Evolutionary conservation across 1,139 yeast species (phyloP), one percentile per base, ranked within the genome.

Genomic region (Hansenula lynferdii): DNA sequence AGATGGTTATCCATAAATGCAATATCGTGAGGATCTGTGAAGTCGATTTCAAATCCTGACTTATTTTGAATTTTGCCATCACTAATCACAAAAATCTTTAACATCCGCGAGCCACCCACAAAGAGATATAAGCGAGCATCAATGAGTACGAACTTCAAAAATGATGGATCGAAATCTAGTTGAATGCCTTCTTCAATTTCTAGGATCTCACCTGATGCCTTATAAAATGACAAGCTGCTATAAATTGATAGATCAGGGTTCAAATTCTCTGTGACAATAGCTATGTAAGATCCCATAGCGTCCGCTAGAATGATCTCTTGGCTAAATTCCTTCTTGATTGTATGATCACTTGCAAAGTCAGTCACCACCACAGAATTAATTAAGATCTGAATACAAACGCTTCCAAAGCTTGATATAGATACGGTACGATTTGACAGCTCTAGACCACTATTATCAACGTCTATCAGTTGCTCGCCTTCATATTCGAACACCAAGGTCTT

Each of bases 401-500:
- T 34, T 5, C 44, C 47, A 9, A 45, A 15, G 8, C 49, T 42
- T 3, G 48, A 30, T 5, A 48, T 22, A 10, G 44, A 38, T 0
- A 57, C 33, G 1, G 62, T 51, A 6, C 53, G 35, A 4, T 39
- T 43, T 14, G 42, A 38, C n/a, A 51, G 18, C 2, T 54, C 53
- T 6, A 60, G 31, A 1, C 56, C 56, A 29, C 54, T 44, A 11
- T 50, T 49, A 11, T 41, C 40, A 36, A 50, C 44, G 35, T 46
- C 57, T 17, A 42, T 41, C 23, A 43, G 42, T 21, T 57, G 41
- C 5, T 50, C 59, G 3, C 39, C 38, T 7, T 47, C 62, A 36
- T 53, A 58, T 42, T 67, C 70, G 14, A 69, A 52, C 1, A 71
- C 48, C 8, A 61, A 40, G 0, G 75, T 64, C 38, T 62, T 65